Conservation (phyloP, 768 basidiomycete genomes). For the Goffeauzyma gilvescens region DNA sequence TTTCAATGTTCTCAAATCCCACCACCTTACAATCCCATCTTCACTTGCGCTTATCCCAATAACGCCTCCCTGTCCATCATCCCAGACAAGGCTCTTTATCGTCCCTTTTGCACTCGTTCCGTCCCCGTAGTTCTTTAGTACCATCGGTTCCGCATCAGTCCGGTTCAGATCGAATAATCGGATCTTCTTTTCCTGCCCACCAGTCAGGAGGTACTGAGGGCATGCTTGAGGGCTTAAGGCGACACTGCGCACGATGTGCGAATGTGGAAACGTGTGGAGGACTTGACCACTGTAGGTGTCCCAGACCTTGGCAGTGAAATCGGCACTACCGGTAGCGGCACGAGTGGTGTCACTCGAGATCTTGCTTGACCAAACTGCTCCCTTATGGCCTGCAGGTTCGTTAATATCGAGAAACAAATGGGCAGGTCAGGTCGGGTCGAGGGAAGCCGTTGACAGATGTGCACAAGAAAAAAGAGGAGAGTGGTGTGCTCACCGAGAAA, state of each 20-base stretch:
- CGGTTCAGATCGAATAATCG: constrained; percentile 75
- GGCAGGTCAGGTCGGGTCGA: too few species aligned
- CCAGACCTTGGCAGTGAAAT: constrained; percentile 96
- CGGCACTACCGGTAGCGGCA: constrained; percentile 83
- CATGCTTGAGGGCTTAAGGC: constrained; percentile 49
- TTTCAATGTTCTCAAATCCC: constrained; percentile 70
- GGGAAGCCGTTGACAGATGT: too few species aligned
- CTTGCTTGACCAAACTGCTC: constrained; percentile 93
- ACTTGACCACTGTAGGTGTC: constrained; percentile 74
- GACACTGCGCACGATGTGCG: constrained; percentile 92
- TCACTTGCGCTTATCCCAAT: constrained; percentile 72
- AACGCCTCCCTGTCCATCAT: constrained; percentile 51
- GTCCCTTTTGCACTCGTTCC: constrained; percentile 61
- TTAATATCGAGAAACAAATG: not conserved
- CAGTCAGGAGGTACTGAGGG: constrained; percentile 30
- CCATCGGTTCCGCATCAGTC: constrained; percentile 71
- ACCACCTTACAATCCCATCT: constrained; percentile 91
- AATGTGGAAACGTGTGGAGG: constrained; percentile 90
- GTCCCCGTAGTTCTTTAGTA: constrained; percentile 43
- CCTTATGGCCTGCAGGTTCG: constrained; percentile 37
- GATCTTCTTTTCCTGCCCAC: constrained; percentile 94
- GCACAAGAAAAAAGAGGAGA: not conserved
- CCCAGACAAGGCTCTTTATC: constrained; percentile 84
- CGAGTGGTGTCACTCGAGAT: constrained; percentile 64
- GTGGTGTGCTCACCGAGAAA: constrained; percentile 32